Base-by-base conservation (phyloP, 2,329 filamentous ascomycete genomes). In the Purpureocillium lavendulum region DNA sequence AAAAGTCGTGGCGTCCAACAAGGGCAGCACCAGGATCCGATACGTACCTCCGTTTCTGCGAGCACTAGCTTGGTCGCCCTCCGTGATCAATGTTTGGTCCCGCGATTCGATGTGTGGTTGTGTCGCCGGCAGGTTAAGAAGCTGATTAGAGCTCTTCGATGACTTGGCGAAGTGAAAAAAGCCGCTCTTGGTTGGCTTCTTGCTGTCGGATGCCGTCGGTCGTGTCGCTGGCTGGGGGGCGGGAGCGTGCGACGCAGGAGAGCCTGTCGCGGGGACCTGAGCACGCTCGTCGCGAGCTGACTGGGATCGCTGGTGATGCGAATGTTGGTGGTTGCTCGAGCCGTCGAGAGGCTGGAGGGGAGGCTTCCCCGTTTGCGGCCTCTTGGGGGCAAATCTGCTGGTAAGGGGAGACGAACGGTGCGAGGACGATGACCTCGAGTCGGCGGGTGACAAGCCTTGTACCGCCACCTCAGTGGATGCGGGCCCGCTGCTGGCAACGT, bases 81-180 rank as follows among this genome's bases (percentile, higher is more conserved):
- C 62, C 50, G 61, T 60, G 38, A 64, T 60, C 52, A 63, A 59
- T 44, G 50, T 53, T 45, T 62, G 61, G 47, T 56, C 54, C 45
- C 60, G 59, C 34, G 59, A 55, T 40, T 64, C 60, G 33, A 56
- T 49, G 40, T 60, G 51, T 38, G 61, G 59, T 40, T 58, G 56
- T 34, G 11, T 12, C 52, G 48, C 37, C 21, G 43, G 40, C 47
- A 47, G 44, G 30, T 38, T 41, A 36, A 49, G 53, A 36, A 49
- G 46, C 34, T 58, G 55, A 39, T 64, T 67, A 35, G 60, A 58
- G 38, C 65, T 57, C 47, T 65, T 70, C 47, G 63, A 57, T 16
- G 54, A 55, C 49, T 73, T 74, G 45, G 60, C 64, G 54, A 73
- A 73, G 53, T 69, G 65, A 50, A 72, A 71, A 56, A 73, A 72